Percentiles rank a stretch among this genome's conserved stretches.
Conservation (phyloP, 2,329 filamentous ascomycete species). For the Aspergillus niger region DNA sequence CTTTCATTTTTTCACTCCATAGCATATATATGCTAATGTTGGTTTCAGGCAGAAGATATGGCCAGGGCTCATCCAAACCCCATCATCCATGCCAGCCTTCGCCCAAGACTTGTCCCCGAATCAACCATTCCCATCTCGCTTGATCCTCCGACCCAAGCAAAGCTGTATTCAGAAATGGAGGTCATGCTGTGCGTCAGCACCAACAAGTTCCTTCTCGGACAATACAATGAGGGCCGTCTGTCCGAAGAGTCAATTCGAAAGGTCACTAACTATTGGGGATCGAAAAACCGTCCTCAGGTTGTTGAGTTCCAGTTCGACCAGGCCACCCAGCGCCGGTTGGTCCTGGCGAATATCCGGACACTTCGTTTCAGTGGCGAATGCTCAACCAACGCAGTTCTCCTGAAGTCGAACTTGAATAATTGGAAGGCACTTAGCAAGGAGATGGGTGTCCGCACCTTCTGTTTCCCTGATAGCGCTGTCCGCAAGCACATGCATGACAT, state of each 20-base stretch:
- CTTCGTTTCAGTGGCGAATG: conserved; percentile 50
- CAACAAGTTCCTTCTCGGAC: conserved; percentile 48
- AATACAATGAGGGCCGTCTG: conserved; percentile 43
- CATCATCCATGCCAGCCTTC: conserved; percentile 11
- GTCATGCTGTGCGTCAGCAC: conserved; percentile 49
- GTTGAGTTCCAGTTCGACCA: conserved; percentile 57
- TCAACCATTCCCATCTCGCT: conserved; percentile 43
- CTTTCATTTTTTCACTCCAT: not conserved
- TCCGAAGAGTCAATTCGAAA: conserved; percentile 43
- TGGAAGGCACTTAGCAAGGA: conserved; percentile 52
- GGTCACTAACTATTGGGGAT: conserved; percentile 44
- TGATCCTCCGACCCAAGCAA: conserved; percentile 43
- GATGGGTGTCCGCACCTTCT: conserved; percentile 55
- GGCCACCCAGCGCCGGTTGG: conserved; percentile 51
- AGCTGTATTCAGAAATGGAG: conserved; percentile 49
- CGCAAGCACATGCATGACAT: conserved; percentile 53
- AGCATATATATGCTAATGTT: conserved; percentile 3
- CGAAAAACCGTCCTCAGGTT: conserved; percentile 51
- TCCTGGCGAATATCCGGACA: conserved; percentile 48
- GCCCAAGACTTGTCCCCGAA: conserved; percentile 23
- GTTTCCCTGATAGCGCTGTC: conserved; percentile 51
- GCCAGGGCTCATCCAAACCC: conserved; percentile 23
- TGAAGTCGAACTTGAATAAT: conserved; percentile 51
- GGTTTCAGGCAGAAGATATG: conserved; percentile 29
- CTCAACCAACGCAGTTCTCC: conserved; percentile 41